These are phyloP conservation scores for Penicillium fuscoglaucum DNA, from an alignment of 2,329 filamentous ascomycete species.

Conservation along the genomic window DNA sequence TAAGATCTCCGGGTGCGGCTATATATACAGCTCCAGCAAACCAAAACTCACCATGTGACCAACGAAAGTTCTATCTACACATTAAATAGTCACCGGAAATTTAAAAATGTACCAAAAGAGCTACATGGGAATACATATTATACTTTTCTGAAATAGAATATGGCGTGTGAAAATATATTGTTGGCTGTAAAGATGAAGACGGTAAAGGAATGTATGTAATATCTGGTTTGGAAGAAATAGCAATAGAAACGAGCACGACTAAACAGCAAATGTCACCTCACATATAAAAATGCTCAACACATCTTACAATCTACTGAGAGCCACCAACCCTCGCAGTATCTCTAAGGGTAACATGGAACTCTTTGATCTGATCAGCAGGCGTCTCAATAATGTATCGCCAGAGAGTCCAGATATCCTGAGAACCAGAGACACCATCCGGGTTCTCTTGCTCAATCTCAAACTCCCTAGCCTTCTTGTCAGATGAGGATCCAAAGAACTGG, in stretches of 20 bases:
- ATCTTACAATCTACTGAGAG: not conserved
- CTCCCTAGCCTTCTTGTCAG: not conserved
- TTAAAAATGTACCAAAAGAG: too few species aligned
- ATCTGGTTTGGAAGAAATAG: not conserved
- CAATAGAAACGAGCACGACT: not conserved
- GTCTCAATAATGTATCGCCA: slow-evolving; percentile 4
- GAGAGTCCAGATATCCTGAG: slow-evolving; percentile 6
- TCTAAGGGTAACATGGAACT: not conserved
- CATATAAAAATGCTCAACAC: not conserved
- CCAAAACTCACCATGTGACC: fast-evolving
- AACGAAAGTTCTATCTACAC: not conserved
- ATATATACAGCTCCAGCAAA: not conserved
- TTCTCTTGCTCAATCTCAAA: slow-evolving; percentile 8
- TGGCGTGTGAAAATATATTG: not conserved
- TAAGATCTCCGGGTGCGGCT: too few species aligned
- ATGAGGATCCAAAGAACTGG: not conserved
- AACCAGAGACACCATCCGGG: not conserved
- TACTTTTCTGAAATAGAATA: not conserved
- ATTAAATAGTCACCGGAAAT: not conserved
- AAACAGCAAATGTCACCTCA: not conserved
- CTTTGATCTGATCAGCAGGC: not conserved
- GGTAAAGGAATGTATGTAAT: not conserved
- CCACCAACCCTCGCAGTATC: not conserved
- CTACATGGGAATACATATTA: not conserved
- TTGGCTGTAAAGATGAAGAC: not conserved